Evolutionary conservation across 495 filamentous ascomycete species (phyloP), one percentile per base, ranked within the genome.

Genomic region (Delitschia confertaspora): DNA sequence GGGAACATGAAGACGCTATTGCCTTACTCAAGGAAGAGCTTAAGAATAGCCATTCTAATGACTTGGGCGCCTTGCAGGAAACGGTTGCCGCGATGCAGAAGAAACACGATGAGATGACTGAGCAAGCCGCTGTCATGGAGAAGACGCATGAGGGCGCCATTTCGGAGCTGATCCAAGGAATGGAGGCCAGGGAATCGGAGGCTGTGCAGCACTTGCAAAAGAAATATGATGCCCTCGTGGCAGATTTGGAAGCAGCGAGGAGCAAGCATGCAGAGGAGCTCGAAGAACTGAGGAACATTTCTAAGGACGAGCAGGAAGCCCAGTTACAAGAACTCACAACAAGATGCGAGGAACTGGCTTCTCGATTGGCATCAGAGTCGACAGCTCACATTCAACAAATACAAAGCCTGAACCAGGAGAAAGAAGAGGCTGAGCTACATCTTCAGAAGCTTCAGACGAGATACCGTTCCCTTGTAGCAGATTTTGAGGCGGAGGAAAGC

Each of bases 1-100:
- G 47, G 25, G 53, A 47, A 26, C 53, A 56, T 18, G 42, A 24
- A 8, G 53, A 56, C 32, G 53, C 53, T 11, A 51, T 56, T 27
- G 53, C 47, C 6, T 25, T 56, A 2, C 38, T 51, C 13, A 39
- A 42, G 24, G 47, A 51, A 31, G 47, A 56, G 30, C 47, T 56
- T 6, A 34, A 34, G 13, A 47, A 56, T 17, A 43, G 47, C 1
- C 47, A 56, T 31, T 51, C 53, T 17, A 56, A 51, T 27, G 47
- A 56, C 22, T 21, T 56, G 13, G 10, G 20, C 9, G 20, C 42
- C 24, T 29, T 51, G 32, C 47, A 48, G 35, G 45, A 46, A 16
- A 51, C 14, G 5, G 20, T 56, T 0, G 52, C 42, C 24, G 47
- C 51, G 4, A 14, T 51, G 22, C 41, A 56, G 31, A 45, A 33